These are phyloP conservation scores for Cladobotryum protrusum DNA, from an alignment of 2,329 filamentous ascomycete species.

Conservation along the genomic window DNA sequence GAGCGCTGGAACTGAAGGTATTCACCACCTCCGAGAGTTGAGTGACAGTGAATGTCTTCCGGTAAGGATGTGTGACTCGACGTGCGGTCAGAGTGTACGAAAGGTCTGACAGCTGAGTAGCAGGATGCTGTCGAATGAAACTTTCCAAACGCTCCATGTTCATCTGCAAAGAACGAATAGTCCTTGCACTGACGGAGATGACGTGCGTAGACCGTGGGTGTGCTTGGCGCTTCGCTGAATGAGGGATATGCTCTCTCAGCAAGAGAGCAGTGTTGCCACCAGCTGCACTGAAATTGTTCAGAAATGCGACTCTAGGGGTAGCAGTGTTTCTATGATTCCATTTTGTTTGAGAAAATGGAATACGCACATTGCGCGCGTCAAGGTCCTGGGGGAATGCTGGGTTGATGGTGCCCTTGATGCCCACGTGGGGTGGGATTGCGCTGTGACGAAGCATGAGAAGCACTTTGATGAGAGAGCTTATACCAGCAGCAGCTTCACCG, in stretches of 20 bases:
- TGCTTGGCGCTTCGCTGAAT: constrained; percentile 48
- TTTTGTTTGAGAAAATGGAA: constrained; percentile 29
- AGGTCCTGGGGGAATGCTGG: constrained; percentile 36
- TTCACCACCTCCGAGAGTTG: not conserved
- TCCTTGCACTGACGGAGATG: constrained; percentile 50
- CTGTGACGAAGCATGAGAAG: constrained; percentile 45
- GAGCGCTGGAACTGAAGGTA: not conserved
- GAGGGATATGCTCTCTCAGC: constrained; percentile 58
- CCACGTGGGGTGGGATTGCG: constrained; percentile 45
- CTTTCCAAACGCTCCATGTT: constrained; percentile 48
- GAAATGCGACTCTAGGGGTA: constrained; percentile 27
- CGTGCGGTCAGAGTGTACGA: constrained; percentile 35
- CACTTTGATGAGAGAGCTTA: constrained; percentile 50
- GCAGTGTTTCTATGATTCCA: constrained; percentile 24
- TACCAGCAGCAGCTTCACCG: constrained; percentile 53
- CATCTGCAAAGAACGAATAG: constrained; percentile 47
- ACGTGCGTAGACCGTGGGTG: constrained; percentile 51
- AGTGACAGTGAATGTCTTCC: not conserved
- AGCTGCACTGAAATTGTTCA: constrained; percentile 49
- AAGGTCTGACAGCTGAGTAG: constrained; percentile 48
- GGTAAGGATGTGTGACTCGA: constrained; percentile 16
- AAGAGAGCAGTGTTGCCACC: constrained; percentile 58
- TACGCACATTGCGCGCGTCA: constrained; percentile 31
- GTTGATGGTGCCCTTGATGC: constrained; percentile 46
- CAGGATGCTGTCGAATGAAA: constrained; percentile 47